phyloP scores from a whole-genome alignment of 176 grass and related monocot genomes.

The Oryza longistaminata region DNA sequence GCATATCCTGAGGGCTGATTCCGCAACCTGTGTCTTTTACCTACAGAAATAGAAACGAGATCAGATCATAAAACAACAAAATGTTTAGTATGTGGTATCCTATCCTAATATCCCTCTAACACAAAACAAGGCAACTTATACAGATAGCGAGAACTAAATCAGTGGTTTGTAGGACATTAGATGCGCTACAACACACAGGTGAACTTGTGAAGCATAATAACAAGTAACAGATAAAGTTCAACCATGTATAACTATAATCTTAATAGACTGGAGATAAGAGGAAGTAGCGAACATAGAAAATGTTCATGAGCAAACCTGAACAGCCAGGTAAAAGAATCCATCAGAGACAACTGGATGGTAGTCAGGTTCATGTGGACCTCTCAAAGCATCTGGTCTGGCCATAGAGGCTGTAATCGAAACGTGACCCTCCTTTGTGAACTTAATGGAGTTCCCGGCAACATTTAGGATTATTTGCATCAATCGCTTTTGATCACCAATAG shows the following conservation, averaged over 20 bases:
- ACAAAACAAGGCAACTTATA: neutral
- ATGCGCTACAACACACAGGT: neutral
- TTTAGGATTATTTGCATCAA: conserved; percentile 86
- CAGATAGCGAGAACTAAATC: neutral
- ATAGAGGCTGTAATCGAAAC: conserved; percentile 67
- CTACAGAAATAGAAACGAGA: conserved; percentile 32
- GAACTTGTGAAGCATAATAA: neutral
- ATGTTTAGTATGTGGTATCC: too few relatives aligned
- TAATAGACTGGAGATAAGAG: neutral
- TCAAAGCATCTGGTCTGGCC: conserved; percentile 58
- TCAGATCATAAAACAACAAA: conserved; percentile 9
- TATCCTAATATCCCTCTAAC: too few relatives aligned
- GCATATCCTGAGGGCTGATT: conserved; percentile 67
- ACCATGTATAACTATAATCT: neutral
- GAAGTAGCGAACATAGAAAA: neutral
- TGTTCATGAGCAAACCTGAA: conserved; percentile 58
- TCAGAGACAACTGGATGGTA: conserved; percentile 67
- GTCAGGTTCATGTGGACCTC: conserved; percentile 61
- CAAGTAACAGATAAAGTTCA: neutral
- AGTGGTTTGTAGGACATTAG: neutral
- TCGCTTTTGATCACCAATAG: conserved; percentile 80
- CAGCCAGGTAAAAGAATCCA: conserved; percentile 69
- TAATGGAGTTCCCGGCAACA: conserved; percentile 82
- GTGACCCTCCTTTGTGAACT: conserved; percentile 88
- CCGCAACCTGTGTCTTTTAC: conserved; percentile 82